phyloP scores from a whole-genome alignment of 208 protist genomes.

The Tritrichomonas musculus region DNA sequence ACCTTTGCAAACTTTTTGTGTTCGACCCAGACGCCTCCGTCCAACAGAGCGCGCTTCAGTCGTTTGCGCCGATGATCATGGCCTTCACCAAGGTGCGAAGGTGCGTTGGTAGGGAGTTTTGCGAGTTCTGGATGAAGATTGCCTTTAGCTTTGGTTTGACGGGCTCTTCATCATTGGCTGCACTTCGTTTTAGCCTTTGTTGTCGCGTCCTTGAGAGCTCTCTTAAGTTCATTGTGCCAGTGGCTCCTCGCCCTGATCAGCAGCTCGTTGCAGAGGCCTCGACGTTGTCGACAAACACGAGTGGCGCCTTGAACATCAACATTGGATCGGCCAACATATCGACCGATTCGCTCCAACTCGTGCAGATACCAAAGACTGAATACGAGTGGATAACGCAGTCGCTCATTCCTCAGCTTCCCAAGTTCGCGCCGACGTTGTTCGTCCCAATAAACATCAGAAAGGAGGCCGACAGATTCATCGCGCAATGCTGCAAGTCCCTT shows the following conservation, averaged over 20 bases:
- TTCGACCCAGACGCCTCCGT: background rate
- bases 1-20: background rate
- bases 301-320: no score
- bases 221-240: background rate
- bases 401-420: background rate
- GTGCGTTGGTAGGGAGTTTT: background rate
- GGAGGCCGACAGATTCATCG: background rate
- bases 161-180: background rate
- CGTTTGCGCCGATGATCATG: background rate
- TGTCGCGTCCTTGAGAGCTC: background rate
- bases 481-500: background rate
- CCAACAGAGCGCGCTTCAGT: background rate
- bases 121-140: background rate
- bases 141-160: background rate
- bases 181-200: background rate
- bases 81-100: background rate
- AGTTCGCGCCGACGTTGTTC: background rate
- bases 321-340: no score
- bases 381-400: background rate
- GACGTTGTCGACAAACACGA: background rate
- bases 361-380: background rate
- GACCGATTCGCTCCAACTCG: no score
- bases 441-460: background rate
- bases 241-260: background rate
- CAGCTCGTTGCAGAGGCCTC: background rate